These are phyloP conservation scores for Candida frijolesensis DNA, from an alignment of 1,139 yeast genomes.

Conservation along the genomic window DNA sequence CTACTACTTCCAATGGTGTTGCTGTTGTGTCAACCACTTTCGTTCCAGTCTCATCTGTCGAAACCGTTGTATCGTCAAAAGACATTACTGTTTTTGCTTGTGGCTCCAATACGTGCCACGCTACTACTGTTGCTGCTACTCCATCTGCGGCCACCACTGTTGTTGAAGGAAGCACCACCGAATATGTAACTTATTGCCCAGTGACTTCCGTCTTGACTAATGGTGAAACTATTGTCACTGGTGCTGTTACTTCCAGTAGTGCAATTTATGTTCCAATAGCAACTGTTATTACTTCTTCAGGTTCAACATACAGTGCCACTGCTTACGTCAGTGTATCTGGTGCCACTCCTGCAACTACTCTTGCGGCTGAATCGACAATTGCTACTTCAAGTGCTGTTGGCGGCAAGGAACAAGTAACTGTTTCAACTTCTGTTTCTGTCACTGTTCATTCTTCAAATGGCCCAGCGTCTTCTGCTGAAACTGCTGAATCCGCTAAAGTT, in stretches of 20 bases:
- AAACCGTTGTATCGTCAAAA: slow-evolving; percentile 18
- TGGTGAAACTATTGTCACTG: slow-evolving; percentile 3
- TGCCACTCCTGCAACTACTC: slow-evolving; percentile 2
- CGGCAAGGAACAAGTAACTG: slow-evolving; percentile 19
- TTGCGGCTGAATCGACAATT: slow-evolving; percentile 20
- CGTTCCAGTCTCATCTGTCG: slow-evolving; percentile 27
- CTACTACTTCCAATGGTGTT: slow-evolving; percentile 4
- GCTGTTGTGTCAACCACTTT: slow-evolving; percentile 16
- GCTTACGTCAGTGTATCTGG: slow-evolving; percentile 16
- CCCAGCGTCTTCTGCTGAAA: slow-evolving; percentile 26
- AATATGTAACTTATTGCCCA: slow-evolving; percentile 40
- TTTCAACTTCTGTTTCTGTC: slow-evolving; percentile 30
- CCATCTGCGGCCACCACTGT: slow-evolving; percentile 25
- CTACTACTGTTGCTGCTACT: slow-evolving; percentile 28
- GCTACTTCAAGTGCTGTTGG: slow-evolving; percentile 25
- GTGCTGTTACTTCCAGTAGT: slow-evolving; percentile 14
- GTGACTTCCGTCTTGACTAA: slow-evolving; percentile 10
- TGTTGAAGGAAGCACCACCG: slow-evolving; percentile 27
- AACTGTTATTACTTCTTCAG: slow-evolving; percentile 50
- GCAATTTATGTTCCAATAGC: slow-evolving; percentile 23
- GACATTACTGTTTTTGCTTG: slow-evolving; percentile 49
- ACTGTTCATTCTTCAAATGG: slow-evolving; percentile 32
- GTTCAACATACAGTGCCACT: slow-evolving; percentile 23
- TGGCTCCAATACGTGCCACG: slow-evolving; percentile 33
- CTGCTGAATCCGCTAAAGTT: slow-evolving; percentile 5